Base-by-base conservation (phyloP, 2,329 filamentous ascomycete species). In the Didymella arachidicola region DNA sequence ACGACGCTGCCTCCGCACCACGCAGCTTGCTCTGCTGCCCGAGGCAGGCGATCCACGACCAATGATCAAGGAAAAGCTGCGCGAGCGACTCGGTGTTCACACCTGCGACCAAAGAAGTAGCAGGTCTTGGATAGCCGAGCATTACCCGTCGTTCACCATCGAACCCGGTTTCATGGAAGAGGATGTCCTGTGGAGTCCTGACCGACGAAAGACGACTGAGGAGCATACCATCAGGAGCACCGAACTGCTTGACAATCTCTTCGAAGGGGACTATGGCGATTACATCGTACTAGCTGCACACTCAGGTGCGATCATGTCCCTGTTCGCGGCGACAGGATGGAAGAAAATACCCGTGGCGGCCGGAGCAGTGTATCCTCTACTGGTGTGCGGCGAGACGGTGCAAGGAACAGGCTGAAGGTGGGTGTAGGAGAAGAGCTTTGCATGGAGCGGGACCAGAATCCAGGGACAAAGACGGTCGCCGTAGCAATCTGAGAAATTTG, bases 31-130 rank as follows among this genome's bases (percentile, higher is more conserved):
- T 5, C 89, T 87, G 80, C 80, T 0, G 87, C 87, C 64, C 11
- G 55, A 38, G 29, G 19, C n/a, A 25, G 8, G 10, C 41, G 5
- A 30, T 71, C 70, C 4, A 7, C 16, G 5, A 29, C 86, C 86
- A 0, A 74, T 79, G 2, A 77, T 89, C 57, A 89, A 88, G 73
- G 87, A 89, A 67, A 78, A 80, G 60, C 49, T 89, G 64, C 82
- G 87, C 36, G 87, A 90, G 73, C 82, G 83, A 6, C 83, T 89
- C 57, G 86, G 83, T 54, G 83, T 86, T 38, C 87, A 89, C 68
- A 89, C 86, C 1, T 90, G 88, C 71, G 86, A 90, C 73, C 80
- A 82, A 36, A 80, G 87, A 10, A 82, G 81, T 11, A 82, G 76
- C 62, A 81, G 79, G 65, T 79, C 81, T 2, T 79, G 81, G 57